Conservation (phyloP, 2,329 filamentous ascomycete species). For the Colletotrichum tamarilloi region DNA sequence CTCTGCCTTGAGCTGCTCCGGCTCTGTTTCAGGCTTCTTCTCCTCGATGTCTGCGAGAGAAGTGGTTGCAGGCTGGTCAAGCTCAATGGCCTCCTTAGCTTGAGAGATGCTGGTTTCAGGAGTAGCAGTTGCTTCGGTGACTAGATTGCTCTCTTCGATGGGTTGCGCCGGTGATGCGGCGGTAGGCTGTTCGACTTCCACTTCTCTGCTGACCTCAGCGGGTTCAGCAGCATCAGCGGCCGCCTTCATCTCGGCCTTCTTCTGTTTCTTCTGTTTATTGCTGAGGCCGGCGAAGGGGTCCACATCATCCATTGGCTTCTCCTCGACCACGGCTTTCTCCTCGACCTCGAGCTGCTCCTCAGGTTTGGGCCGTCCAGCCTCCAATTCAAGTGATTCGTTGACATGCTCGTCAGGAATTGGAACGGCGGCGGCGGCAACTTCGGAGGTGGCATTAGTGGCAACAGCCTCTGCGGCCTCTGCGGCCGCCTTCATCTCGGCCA, state of each 20-base stretch:
- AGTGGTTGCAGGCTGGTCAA: neutral
- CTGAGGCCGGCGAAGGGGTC: neutral
- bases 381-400: too few species aligned
- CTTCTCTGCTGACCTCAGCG: neutral
- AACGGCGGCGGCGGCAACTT: too few species aligned
- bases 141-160: neutral
- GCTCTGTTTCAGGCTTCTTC: conserved; percentile 9
- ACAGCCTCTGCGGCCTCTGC: neutral
- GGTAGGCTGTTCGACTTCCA: neutral
- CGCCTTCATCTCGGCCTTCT: conserved; percentile 5
- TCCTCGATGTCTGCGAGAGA: neutral
- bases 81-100: neutral
- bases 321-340: conserved; percentile 15
- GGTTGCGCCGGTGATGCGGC: neutral
- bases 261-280: conserved; percentile 29
- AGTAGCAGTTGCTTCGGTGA: neutral
- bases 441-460: neutral
- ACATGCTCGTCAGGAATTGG: too few species aligned
- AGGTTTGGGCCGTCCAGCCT: too few species aligned
- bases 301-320: neutral
- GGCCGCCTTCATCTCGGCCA: conserved; percentile 11
- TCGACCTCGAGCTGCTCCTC: conserved; percentile 31
- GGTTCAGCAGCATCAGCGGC: too few species aligned
- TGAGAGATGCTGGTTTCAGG: neutral
- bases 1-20: conserved; percentile 34